Base-by-base conservation (phyloP, 192 early-diverging fungal species). In the Irineochytrium annulatum region DNA sequence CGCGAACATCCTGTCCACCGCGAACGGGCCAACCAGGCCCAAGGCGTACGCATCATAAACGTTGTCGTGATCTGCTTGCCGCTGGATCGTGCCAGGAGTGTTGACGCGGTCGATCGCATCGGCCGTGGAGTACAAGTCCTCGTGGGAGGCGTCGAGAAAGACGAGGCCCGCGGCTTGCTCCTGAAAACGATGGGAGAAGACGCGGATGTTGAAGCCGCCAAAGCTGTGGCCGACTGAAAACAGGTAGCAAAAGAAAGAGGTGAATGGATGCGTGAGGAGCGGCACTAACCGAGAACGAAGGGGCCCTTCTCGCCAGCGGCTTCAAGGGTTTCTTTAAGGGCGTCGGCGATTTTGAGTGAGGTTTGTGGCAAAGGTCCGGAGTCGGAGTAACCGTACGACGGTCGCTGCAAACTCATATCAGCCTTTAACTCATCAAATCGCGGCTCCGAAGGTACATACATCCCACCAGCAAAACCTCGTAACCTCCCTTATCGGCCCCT, bases 161-260 rank as follows among this genome's bases (percentile, higher is more conserved):
- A 63, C 62, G 22, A 63, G 39, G 0, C 62, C 62, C 4, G 37
- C 62, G 26, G 20, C 32, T 55, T 4, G 13, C n/a, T 2, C 54
- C 8, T 8, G 48, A 16, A 35, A 14, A 62, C 60, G 16, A 56
- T 55, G n/a, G 20, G 52, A 28, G 55, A 56, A 56, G 4, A 63
- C 16, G 13, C 62, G 52, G 31, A 63, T 56, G 24, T 30, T 63
- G 24, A 26, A 34, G 3, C 20, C 62, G 11, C 62, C 62, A 63
- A 31, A 63, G 11, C 52, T 55, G 46, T 63, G 62, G n/a, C 62
- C 62, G 1, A 63, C 62, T 3, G 55, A 32, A n/a, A n/a, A n/a
- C n/a, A n/a, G n/a, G n/a, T n/a, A n/a, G n/a, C n/a, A n/a, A n/a
- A n/a, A n/a, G n/a, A n/a, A n/a, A n/a, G n/a, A n/a, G n/a, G n/a